Evolutionary conservation across 768 basidiomycete genomes (phyloP), one percentile per base, ranked within the genome.

Genomic region (Mycena maculata): DNA sequence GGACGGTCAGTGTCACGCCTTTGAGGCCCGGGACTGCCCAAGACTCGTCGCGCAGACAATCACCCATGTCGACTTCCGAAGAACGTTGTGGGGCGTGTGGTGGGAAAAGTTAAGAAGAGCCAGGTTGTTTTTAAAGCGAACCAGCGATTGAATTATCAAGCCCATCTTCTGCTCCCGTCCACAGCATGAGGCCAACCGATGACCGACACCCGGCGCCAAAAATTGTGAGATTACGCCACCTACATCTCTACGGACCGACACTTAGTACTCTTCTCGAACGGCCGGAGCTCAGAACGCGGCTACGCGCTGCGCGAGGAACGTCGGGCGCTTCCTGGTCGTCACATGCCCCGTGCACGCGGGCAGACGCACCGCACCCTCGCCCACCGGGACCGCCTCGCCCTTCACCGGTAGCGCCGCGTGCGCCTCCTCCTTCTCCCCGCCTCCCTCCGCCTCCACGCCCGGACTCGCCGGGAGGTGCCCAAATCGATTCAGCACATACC

Each of bases 401-500:
- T 41, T 64, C 9, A 64, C n/a, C 25, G 67, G 61, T 13, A 68
- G 52, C 38, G 55, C 48, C 4, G 30, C 20, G 11, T 48, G 22
- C 16, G 60, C 63, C 45, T 33, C 52, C 23, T 36, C 49, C 39
- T 31, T 41, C 28, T 10, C 31, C 18, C 9, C 38, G 23, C 10
- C 16, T n/a, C 36, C 27, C 30, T 28, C 31, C 44, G 30, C 23
- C 16, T 22, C 33, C 33, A 13, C 33, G 33, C 38, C 41, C 5
- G 54, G 30, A 60, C 47, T 22, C 36, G 50, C 16, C 16, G 23
- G 20, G 12, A 45, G 20, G 22, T 56, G 44, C 27, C 47, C 59
- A 23, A 69, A 68, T 4, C 70, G 65, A 25, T 71, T 49, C 25
- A 67, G 22, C 33, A 65, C 66, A 28, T 71, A 67, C 66, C 65